Base-by-base conservation (phyloP, 2,329 filamentous ascomycete genomes). In the Chalara sp. region DNA sequence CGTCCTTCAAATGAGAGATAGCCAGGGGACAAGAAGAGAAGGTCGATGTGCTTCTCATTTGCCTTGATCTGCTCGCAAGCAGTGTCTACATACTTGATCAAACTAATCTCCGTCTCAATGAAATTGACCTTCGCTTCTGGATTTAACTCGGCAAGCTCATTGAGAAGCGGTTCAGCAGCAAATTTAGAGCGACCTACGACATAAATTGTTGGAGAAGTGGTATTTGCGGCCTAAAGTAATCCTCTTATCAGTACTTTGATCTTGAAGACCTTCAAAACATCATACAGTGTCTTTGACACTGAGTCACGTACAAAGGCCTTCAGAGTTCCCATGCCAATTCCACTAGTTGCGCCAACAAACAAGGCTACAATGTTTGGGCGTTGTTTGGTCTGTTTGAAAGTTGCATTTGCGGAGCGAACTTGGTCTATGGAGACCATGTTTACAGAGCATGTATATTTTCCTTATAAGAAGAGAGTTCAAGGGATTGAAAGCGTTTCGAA, bases 271-370 rank as follows among this genome's bases (percentile, higher is more conserved):
- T 37, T 37, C 21, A 21, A 21, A 21, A 21, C 21, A 21, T 21
- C 21, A 21, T 21, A 21, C 21, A 21, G 21, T 21, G 21, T 21
- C 21, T 21, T 21, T 21, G 21, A 21, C 21, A 3, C 51, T 2
- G 72, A 62, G 13, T 70, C 58, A 40, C 70, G 67, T 8, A 70
- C 68, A 40, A 80, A 74, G 28, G 69, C 62, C 47, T 71, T 73
- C 12, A 79, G 62, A 0, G 75, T 71, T 10, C 68, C 62, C 53
- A 75, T 67, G 6, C 77, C 77, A 42, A 81, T 78, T n/a, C 78
- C 78, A 37, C 70, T 71, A 4, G 77, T 81, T 31, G 72, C 78
- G 33, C 78, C 76, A 4, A 77, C 71, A 50, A 80, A 79, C 30
- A 78, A 70, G 43, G 71, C 73, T 6, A 76, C 70, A 5, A 76